A percentile compares a stretch with the other conserved stretches of the same genome.
phyloP scores from a whole-genome alignment of 805 yeast species.

The Dipodascus geniculatus region DNA sequence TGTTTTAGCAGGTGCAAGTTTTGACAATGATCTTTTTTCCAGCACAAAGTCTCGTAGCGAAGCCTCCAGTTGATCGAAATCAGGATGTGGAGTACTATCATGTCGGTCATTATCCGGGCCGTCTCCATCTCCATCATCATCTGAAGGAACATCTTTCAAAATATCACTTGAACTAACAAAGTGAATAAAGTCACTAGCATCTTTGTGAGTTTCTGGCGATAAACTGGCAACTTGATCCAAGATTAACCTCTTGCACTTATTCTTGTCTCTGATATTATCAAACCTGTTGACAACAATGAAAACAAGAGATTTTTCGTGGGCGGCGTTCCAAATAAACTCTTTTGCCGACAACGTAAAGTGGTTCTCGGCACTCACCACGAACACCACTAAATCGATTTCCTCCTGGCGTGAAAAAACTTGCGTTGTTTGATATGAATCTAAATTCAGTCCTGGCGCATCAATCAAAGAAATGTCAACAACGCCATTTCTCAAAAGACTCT shows the following conservation, averaged over 20 bases:
- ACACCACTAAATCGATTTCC: constrained; percentile 90
- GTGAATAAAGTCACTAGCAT: constrained; percentile 84
- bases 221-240: constrained; percentile 74
- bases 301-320: constrained; percentile 81
- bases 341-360: constrained; percentile 90
- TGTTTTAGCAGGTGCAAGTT: constrained; percentile 87
- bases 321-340: constrained; percentile 83
- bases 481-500: constrained; percentile 74
- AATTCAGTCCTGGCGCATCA: constrained; percentile 94
- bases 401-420: constrained; percentile 94
- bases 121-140: constrained; percentile 17
- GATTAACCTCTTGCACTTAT: constrained; percentile 64
- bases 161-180: constrained; percentile 63
- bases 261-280: constrained; percentile 74
- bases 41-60: constrained; percentile 75
- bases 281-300: constrained; percentile 91
- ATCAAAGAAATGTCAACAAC: constrained; percentile 84
- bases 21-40: constrained; percentile 81
- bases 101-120: constrained; percentile 20
- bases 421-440: constrained; percentile 88
- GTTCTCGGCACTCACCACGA: constrained; percentile 93
- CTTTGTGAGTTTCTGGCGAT: constrained; percentile 86
- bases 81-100: constrained; percentile 17
- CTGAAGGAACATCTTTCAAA: constrained; percentile 26
- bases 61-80: constrained; percentile 72